Evolutionary conservation across 2,329 filamentous ascomycete species (phyloP), one percentile per base, ranked within the genome.

Genomic region (Penicillium nordicum): DNA sequence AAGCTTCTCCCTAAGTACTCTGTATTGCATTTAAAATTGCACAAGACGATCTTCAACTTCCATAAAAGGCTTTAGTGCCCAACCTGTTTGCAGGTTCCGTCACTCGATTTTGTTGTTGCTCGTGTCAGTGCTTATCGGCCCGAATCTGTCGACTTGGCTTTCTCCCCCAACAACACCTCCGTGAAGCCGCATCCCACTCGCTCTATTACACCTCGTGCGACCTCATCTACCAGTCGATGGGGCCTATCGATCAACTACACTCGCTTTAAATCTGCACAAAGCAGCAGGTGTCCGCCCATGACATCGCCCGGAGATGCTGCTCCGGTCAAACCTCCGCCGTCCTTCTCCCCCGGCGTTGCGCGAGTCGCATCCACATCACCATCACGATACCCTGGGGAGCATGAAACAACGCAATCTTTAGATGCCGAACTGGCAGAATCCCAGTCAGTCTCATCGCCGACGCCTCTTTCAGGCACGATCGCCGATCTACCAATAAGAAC

Each of bases 401-500:
- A 74, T 52, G 81, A 85, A 58, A 79, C 84, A 44, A 75, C 81
- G 50, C 69, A 74, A 57, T 74, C 78, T 57, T 55, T 75, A 62
- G 73, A 72, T 51, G 63, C 72, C 9, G 69, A 74, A 43, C 60
- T 72, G 57, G 82, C 82, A 63, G 83, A 85, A 53, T 75, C 80
- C 43, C 80, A 72, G 51, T 75, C 85, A 55, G 84, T 37, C 81
- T 83, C 41, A 75, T 86, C 60, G 79, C 88, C 69, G 79, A 86
- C 71, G 73, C 70, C 72, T 50, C 69, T 73, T 25, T 71, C 86
- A 45, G 84, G 86, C 18, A 87, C 86, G 4, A 78, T 88, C 29
- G 84, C 86, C n/a, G 85, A 86, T 8, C 83, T 86, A 0, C 83
- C 82, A 18, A 89, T 87, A 44, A 82, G 88, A 59, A 84, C 88